Percentiles rank a stretch among this genome's conserved stretches.
phyloP scores from a whole-genome alignment of 2,329 filamentous ascomycete species.

The Hymenoscyphus infarciens region DNA sequence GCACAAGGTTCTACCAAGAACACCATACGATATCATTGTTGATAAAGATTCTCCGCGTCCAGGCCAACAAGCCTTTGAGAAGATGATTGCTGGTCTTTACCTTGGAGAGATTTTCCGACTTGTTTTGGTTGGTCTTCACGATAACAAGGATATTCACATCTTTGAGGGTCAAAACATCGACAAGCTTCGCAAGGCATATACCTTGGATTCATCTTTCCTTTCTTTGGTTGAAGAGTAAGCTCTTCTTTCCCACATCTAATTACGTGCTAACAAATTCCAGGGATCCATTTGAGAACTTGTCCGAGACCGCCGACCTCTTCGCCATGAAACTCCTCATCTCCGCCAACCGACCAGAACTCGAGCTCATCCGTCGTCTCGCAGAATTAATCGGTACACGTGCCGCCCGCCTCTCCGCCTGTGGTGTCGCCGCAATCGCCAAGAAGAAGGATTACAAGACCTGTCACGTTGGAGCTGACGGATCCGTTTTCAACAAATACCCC shows the following conservation, averaged over 20 bases:
- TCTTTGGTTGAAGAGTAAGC: conserved; percentile 82
- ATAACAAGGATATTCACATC: conserved; percentile 69
- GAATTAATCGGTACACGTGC: conserved; percentile 94
- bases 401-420: conserved; percentile 88
- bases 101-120: conserved; percentile 93
- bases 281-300: conserved; percentile 92
- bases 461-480: conserved; percentile 95
- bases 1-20: conserved; percentile 79
- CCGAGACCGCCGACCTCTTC: conserved; percentile 83
- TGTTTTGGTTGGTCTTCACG: conserved; percentile 78
- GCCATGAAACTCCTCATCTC: conserved; percentile 68
- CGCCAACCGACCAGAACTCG: conserved; percentile 73
- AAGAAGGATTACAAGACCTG: conserved; percentile 88
- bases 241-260: conserved; percentile 20
- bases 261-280: conserved; percentile 41
- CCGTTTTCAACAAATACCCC: conserved; percentile 98
- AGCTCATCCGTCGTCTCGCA: conserved; percentile 81
- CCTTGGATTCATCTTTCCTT: conserved; percentile 88
- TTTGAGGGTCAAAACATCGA: conserved; percentile 81
- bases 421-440: conserved; percentile 92
- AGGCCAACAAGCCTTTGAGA: conserved; percentile 93
- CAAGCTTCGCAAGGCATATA: conserved; percentile 80
- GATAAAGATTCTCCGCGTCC: conserved; percentile 90
- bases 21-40: conserved; percentile 80
- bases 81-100: conserved; percentile 95